Conservation (phyloP, 257 asterid genomes). For the Datura wrightii region DNA sequence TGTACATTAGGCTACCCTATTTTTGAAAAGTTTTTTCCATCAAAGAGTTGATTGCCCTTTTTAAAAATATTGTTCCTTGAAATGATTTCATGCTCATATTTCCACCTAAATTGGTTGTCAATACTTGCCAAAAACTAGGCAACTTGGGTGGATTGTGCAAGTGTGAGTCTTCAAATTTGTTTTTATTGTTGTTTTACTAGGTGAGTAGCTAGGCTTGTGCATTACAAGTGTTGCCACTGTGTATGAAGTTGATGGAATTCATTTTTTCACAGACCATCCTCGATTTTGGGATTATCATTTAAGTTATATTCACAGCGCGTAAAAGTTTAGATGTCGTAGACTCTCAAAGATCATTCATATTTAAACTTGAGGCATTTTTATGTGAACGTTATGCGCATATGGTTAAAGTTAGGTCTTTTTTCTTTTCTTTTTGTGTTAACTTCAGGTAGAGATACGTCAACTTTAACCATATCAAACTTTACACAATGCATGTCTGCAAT, state of each 20-base stretch:
- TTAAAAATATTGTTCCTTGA: not conserved
- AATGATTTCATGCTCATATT: conserved; percentile 20
- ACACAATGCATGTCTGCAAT: too few species aligned
- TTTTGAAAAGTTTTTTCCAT: not conserved
- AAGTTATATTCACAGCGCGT: too few species aligned
- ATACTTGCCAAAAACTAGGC: not conserved
- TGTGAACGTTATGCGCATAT: too few species aligned
- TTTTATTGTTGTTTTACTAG: not conserved
- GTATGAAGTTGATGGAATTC: not conserved
- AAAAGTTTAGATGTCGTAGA: too few species aligned
- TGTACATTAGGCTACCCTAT: too few species aligned
- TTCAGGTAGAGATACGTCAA: too few species aligned
- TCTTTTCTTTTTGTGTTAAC: too few species aligned
- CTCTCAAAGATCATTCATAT: too few species aligned
- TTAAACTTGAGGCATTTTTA: too few species aligned
- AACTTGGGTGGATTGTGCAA: not conserved
- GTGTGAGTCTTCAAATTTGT: not conserved
- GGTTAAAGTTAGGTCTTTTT: too few species aligned
- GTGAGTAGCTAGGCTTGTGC: not conserved
- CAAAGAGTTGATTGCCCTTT: not conserved
- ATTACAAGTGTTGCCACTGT: not conserved
- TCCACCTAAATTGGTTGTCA: not conserved
- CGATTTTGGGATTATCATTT: not conserved
- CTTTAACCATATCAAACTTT: too few species aligned
- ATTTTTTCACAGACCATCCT: not conserved